Evolutionary conservation across 345 rosid genomes (phyloP).

Genomic region (Nasturtium officinale): DNA sequence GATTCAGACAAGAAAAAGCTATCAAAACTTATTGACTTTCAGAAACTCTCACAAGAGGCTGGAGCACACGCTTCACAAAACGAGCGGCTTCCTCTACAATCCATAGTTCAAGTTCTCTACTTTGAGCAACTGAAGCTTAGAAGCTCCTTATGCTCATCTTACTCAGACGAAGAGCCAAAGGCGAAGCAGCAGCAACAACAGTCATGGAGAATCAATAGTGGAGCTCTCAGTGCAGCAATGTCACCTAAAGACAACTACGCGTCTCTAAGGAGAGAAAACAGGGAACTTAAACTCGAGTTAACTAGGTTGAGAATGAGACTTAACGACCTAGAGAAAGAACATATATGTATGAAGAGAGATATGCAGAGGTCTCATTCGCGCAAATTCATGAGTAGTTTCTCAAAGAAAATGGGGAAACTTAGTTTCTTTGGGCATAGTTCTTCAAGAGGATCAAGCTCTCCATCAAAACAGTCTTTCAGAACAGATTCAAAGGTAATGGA

Average conservation of each 20-base stretch:
- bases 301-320: constrained; percentile 89
- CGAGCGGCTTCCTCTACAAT: constrained; percentile 93
- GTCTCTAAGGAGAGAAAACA: constrained; percentile 86
- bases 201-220: constrained; percentile 91
- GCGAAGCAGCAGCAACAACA: constrained; percentile 60
- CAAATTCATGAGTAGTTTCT: constrained; percentile 82
- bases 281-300: constrained; percentile 93
- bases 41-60: constrained; percentile 95
- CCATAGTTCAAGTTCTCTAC: constrained; percentile 94
- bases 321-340: constrained; percentile 94
- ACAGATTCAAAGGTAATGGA: constrained; percentile 80
- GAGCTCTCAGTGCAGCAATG: constrained; percentile 96
- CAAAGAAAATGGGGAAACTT: constrained; percentile 80
- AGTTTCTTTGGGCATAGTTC: constrained; percentile 80
- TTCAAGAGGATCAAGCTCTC: constrained; percentile 91
- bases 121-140: constrained; percentile 92
- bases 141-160: constrained; percentile 67
- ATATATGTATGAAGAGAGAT: constrained; percentile 94
- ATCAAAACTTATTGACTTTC: constrained; percentile 82
- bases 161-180: constrained; percentile 68
- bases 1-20: constrained; percentile 87
- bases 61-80: constrained; percentile 99
- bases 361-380: constrained; percentile 90
- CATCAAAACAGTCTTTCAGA: constrained; percentile 80
- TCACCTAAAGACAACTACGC: constrained; percentile 97